Evolutionary conservation across 2,329 filamentous ascomycete species (phyloP).

Genomic region (Lecanoromycetidae sp.): DNA sequence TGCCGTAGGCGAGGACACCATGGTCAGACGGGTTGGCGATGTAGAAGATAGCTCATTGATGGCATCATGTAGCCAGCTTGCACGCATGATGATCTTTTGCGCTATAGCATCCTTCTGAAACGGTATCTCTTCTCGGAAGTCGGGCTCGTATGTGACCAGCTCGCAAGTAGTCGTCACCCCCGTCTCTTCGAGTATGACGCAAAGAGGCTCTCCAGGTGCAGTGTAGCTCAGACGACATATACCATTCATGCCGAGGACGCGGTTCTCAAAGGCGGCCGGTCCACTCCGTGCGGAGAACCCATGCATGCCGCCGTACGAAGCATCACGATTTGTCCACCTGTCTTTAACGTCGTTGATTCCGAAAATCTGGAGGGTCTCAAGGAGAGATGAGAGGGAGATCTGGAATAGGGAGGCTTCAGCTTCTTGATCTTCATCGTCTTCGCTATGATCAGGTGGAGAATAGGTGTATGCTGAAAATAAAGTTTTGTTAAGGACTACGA

Average conservation of each 20-base stretch:
- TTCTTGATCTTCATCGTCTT: constrained; percentile 26
- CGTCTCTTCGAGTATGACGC: constrained; percentile 73
- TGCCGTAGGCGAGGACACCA: constrained; percentile 50
- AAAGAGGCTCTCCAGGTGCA: constrained; percentile 63
- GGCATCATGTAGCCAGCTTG: constrained; percentile 39
- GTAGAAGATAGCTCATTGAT: constrained; percentile 47
- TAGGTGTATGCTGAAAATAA: constrained; percentile 80
- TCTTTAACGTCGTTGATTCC: constrained; percentile 52
- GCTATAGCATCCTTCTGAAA: constrained; percentile 67
- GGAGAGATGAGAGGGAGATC: constrained; percentile 71
- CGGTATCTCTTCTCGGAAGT: constrained; percentile 67
- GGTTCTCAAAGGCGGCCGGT: constrained; percentile 60
- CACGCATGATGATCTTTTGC: constrained; percentile 92
- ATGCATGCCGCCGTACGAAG: constrained; percentile 22
- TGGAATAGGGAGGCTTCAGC: constrained; percentile 57
- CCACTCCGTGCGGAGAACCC: constrained; percentile 26
- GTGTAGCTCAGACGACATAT: constrained; percentile 75
- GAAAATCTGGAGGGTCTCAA: constrained; percentile 94
- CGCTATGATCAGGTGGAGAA: constrained; percentile 34
- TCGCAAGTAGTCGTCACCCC: constrained; percentile 83
- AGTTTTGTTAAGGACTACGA: constrained; percentile 74
- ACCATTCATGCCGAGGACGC: constrained; percentile 69
- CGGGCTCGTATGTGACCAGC: constrained; percentile 74
- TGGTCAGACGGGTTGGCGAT: constrained; percentile 58
- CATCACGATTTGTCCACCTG: constrained; percentile 35